Evolutionary conservation across 2,329 filamentous ascomycete species (phyloP).

Genomic region (Ilyonectria sp.): DNA sequence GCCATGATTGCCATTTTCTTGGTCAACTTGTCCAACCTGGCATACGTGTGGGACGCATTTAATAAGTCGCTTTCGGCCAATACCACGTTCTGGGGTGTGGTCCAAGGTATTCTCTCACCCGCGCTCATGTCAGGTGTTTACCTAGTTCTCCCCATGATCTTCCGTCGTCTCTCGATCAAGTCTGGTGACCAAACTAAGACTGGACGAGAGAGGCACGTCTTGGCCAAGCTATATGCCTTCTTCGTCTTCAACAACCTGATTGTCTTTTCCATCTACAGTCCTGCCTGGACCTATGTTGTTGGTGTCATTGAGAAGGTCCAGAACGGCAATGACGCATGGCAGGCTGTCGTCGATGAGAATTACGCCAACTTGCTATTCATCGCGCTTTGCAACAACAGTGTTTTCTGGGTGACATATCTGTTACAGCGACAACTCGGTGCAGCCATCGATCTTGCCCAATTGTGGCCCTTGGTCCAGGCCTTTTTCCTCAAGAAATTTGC

Average conservation of each 20-base stretch:
- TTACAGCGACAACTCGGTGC: slow-evolving; percentile 94
- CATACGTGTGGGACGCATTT: slow-evolving; percentile 84
- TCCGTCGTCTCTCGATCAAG: slow-evolving; percentile 86
- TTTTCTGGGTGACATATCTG: slow-evolving; percentile 95
- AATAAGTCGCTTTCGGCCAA: slow-evolving; percentile 73
- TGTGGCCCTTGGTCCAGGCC: slow-evolving; percentile 86
- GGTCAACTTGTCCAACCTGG: slow-evolving; percentile 87
- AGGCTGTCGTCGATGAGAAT: slow-evolving; percentile 75
- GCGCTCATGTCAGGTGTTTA: slow-evolving; percentile 91
- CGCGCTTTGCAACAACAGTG: slow-evolving; percentile 85
- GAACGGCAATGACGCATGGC: slow-evolving; percentile 74
- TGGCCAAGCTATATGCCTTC: slow-evolving; percentile 92
- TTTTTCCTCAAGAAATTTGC: slow-evolving; percentile 89
- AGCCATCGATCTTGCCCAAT: slow-evolving; percentile 92
- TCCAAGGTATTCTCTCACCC: slow-evolving; percentile 93
- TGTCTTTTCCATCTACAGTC: slow-evolving; percentile 93
- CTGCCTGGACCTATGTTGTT: slow-evolving; percentile 81
- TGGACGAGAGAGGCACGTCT: slow-evolving; percentile 90
- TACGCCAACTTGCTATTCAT: slow-evolving; percentile 77
- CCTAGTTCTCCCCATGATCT: slow-evolving; percentile 89
- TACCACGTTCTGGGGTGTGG: slow-evolving; percentile 82
- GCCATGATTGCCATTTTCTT: slow-evolving; percentile 95
- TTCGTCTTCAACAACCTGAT: slow-evolving; percentile 98
- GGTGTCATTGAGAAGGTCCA: slow-evolving; percentile 73
- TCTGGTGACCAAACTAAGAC: slow-evolving; percentile 94